Evolutionary conservation across 2,329 filamentous ascomycete species (phyloP), one percentile per base, ranked within the genome.

Genomic region (Epichloe aotearoae): DNA sequence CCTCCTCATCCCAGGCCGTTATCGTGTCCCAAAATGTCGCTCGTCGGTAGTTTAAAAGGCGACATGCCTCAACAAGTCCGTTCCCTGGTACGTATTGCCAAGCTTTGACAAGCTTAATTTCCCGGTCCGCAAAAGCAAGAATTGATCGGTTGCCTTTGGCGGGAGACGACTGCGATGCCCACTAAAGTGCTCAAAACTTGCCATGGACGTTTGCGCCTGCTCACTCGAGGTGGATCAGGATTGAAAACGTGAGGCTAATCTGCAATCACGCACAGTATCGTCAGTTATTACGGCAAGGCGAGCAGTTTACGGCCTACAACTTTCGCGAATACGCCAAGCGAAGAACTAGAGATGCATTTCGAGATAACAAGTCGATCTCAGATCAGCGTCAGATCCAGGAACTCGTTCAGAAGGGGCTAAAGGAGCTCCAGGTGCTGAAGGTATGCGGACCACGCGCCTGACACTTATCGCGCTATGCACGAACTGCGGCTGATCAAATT

Each of bases 241-340:
- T 38, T 39, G 14, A 8, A 40, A 5, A 4, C 42, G 8, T 43
- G 36, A 43, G 7, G 40, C 41, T 49, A 15, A 36, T 17, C 7
- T 14, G 12, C n/a, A 15, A 6, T 11, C 3, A 12, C 20, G 37
- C 10, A 15, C 56, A 95, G 90, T 97, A 95, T 71, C 90, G 93
- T 58, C 91, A 91, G 63, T 75, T 98, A 61, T 75, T 97, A 62
- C 86, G 90, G 60, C 86, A 93, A 67, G 83, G 88, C 55, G 76
- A 78, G 55, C 86, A 95, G 64, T 97, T 98, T 69, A 80, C 88
- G 55, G 82, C 86, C 59, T 98, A 97, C 75, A 98, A 97, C 72
- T 98, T 96, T 77, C 82, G 93, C 71, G 91, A 96, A 68, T 98
- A 98, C 69, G 90, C 93, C 50, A 86, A 83, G 69, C 84, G 93